Evolutionary conservation across 2,329 filamentous ascomycete species (phyloP), one percentile per base, ranked within the genome.

Genomic region (Leptographium radiaticola): DNA sequence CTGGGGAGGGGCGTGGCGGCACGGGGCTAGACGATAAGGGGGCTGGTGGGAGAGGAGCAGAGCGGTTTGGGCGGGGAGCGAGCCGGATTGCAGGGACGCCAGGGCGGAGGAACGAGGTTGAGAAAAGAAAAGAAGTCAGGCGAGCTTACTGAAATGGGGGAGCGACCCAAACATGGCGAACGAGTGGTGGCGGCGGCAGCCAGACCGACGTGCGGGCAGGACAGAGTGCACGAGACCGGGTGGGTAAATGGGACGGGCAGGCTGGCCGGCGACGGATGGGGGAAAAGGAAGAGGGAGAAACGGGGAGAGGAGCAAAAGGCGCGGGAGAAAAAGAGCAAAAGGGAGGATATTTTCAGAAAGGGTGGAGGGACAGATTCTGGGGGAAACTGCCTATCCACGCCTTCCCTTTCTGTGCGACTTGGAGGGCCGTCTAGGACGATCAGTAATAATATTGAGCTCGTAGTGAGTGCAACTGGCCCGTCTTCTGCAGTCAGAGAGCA

Each of bases 131-230:
- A 43, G 15, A 42, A 34, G 25, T 9, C 16, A 16, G 16, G 8
- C 13, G 13, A n/a, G 66, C 70, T 67, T 65, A 72, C 70, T 62
- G 59, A 70, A 63, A 55, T 66, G 64, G 51, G 68, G 58, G 57
- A 74, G 66, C 52, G 65, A 68, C 49, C 70, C 70, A 61, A 74
- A 74, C 71, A 74, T 74, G 60, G 56, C 62, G 61, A 52, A 18
- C 9, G n/a, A 38, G 42, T 10, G 20, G 42, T 18, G 42, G 42
- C 42, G 13, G 39, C 31, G 13, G 25, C 25, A 15, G 38, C 38
- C 47, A 38, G 36, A 31, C 1, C 30, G 43, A 20, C 25, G 25
- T 25, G 25, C 25, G 25, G 25, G 25, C 25, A 25, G 25, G 25
- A 11, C 16, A 39, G 44, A 31, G 11, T 15, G 36, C n/a, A 16